A percentile compares a stretch with the other conserved stretches of the same genome.
Evolutionary conservation across 768 basidiomycete genomes (phyloP).

Genomic region (Candolleomyces efflorescens): DNA sequence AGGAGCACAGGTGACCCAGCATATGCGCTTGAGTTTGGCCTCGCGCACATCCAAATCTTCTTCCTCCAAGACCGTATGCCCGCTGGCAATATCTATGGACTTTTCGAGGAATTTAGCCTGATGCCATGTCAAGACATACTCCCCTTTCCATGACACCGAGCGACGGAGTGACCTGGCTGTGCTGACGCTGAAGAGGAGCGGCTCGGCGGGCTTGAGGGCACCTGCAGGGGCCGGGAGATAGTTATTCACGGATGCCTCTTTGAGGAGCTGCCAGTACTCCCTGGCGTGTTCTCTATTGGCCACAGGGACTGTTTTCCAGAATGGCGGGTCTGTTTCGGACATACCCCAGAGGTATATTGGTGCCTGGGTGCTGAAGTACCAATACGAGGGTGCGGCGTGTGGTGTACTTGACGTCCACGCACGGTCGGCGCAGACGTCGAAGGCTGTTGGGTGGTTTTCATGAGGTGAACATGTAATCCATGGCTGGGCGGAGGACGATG

Average conservation of each 20-base stretch:
- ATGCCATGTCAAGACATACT: slow-evolving; percentile 62
- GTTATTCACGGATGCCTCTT: slow-evolving; percentile 40
- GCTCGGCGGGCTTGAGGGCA: slow-evolving; percentile 12
- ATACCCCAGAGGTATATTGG: slow-evolving; percentile 60
- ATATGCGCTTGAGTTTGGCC: slow-evolving; percentile 40
- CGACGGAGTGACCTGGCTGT: slow-evolving; percentile 55
- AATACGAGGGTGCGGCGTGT: slow-evolving; percentile 54
- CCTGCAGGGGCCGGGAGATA: slow-evolving; percentile 13
- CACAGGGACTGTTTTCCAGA: slow-evolving; percentile 50
- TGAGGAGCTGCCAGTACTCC: slow-evolving; percentile 56
- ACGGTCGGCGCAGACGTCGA: slow-evolving; percentile 38
- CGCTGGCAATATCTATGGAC: slow-evolving; percentile 38
- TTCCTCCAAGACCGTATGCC: slow-evolving; percentile 45
- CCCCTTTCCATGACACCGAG: slow-evolving; percentile 51
- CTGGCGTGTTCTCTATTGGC: slow-evolving; percentile 32
- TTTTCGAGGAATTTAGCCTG: slow-evolving; percentile 63
- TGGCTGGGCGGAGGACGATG: slow-evolving; percentile 36
- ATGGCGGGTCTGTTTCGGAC: slow-evolving; percentile 45
- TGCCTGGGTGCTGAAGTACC: slow-evolving; percentile 52
- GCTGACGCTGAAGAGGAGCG: slow-evolving; percentile 19
- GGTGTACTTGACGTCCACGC: slow-evolving; percentile 43
- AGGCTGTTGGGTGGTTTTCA: slow-evolving; percentile 40
- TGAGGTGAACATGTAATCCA: slow-evolving; percentile 42
- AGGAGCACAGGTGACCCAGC: slow-evolving; percentile 56
- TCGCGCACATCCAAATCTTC: slow-evolving; percentile 31